Evolutionary conservation across 2,329 filamentous ascomycete species (phyloP), one percentile per base, ranked within the genome.

Genomic region (Claviceps cyperi): DNA sequence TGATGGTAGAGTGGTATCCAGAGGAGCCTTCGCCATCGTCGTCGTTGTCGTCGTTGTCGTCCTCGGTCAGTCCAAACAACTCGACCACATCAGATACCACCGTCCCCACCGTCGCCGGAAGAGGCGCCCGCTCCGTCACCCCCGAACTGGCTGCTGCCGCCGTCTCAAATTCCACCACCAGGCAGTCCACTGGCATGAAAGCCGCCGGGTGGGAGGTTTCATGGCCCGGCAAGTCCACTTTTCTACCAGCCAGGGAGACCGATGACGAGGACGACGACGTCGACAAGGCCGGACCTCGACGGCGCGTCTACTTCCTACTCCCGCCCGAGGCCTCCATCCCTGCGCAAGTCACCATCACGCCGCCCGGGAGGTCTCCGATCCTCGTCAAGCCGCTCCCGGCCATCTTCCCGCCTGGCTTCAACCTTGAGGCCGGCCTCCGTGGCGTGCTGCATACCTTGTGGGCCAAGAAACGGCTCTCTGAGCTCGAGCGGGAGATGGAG

Each of bases 391-490:
- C 88, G 1, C 71, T 94, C 47, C 89, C 89, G 0, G 89, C 89
- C 35, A 91, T 95, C 56, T 95, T 91, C 60, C 83, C 86, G 1
- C 79, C 83, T 0, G 83, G 84, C 52, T 71, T 94, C 22, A 83
- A 84, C 1, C 75, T 77, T 3, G 83, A 78, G 21, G 77, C 81
- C 0, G 86, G 86, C 6, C 81, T 82, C 58, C 84, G 86, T 54
- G 89, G 89, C 1, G 86, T 94, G 2, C 67, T 95, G 52, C 90
- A 94, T 62, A 94, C 87, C 2, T 80, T 91, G 51, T 96, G 90
- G 88, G 90, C 86, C 17, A 89, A 89, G 71, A 83, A 86, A 64
- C 75, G 89, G 41, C 69, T 95, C 21, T 78, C 80, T 35, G 81
- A 85, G 54, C 70, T 95, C 46, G 79, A 88, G 48, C 74, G 74